These are phyloP conservation scores for Aspergillus fumigatus DNA, from an alignment of 2,329 filamentous ascomycete genomes.

Conservation along the genomic window DNA sequence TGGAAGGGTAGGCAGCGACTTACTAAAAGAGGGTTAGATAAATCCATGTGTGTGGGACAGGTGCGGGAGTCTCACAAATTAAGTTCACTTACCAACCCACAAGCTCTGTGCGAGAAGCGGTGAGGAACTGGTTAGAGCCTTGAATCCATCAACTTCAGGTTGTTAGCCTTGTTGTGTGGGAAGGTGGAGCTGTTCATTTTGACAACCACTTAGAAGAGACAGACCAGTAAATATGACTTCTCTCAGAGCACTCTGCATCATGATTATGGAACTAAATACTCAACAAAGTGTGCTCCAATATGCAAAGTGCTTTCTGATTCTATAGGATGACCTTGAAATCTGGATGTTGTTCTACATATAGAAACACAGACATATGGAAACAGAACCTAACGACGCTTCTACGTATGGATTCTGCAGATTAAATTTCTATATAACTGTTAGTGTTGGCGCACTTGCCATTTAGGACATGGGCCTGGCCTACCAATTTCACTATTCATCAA, in stretches of 20 bases:
- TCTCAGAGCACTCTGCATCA: neutral
- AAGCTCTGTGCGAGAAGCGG: constrained; percentile 14
- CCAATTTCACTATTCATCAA: too few relatives aligned
- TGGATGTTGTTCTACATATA: neutral
- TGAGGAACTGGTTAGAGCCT: constrained; percentile 10
- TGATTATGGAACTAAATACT: neutral
- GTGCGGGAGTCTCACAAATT: neutral
- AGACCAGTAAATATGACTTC: neutral
- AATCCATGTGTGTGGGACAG: constrained; percentile 8
- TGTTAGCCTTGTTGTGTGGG: neutral
- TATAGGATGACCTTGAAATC: neutral
- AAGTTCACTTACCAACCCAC: neutral
- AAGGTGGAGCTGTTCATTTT: neutral
- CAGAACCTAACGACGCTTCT: neutral
- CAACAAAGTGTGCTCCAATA: neutral
- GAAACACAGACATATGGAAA: neutral
- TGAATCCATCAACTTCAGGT: neutral
- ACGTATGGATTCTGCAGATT: neutral
- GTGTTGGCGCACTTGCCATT: too few relatives aligned
- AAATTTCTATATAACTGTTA: too few relatives aligned
- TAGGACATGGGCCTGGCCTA: too few relatives aligned
- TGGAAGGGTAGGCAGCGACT: constrained; percentile 12
- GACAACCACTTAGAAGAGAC: neutral
- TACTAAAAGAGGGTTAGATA: constrained; percentile 17
- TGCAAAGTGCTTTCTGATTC: too few relatives aligned